Base-by-base conservation (phyloP, 331 rosid species). In the Phaseolus coccineus region DNA sequence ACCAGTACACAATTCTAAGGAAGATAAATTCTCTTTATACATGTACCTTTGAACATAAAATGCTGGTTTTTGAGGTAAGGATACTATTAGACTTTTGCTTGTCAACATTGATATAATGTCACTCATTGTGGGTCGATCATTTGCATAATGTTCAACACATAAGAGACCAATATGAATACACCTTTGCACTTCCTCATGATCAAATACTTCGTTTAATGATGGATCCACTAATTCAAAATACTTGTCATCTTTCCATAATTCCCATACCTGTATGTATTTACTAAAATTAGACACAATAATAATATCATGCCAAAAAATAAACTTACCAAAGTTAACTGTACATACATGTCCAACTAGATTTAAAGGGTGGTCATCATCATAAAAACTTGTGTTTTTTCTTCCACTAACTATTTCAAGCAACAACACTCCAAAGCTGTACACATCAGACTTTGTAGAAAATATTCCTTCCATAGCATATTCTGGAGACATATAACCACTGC, bases 311-410 rank as follows among this genome's bases (percentile, higher is more conserved):
- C 2, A 13, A 13, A 24, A n/a, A 55, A 2, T 11, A 3, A 3
- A 66, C 12, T 12, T 6, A 65, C 4, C 5, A 6, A 0, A 2
- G 2, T 2, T 0, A 14, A 8, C 15, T 70, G 8, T 6, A 64
- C 85, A 27, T 44, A 71, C 75, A 70, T 82, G 46, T 62, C 79
- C 75, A 8, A 76, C 4, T 13, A 82, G 44, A 42, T 70, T 82
- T 6, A 62, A 8, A 1, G 78, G 69, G 2, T 42, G 48, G 0
- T 76, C 76, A 13, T 0, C 30, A 33, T 63, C 30, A n/a, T 71
- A 63, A 8, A 77, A 77, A 19, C 65, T 61, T 10, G 28, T 77
- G 25, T 77, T 82, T 69, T 52, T 82, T 53, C 12, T 19, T 19
- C 59, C 59, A 53, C 59, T 19, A 19, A 53, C 28, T 2, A 55